Evolutionary conservation across 176 grass and related monocot species (phyloP).

Genomic region (Thalia dealbata): DNA sequence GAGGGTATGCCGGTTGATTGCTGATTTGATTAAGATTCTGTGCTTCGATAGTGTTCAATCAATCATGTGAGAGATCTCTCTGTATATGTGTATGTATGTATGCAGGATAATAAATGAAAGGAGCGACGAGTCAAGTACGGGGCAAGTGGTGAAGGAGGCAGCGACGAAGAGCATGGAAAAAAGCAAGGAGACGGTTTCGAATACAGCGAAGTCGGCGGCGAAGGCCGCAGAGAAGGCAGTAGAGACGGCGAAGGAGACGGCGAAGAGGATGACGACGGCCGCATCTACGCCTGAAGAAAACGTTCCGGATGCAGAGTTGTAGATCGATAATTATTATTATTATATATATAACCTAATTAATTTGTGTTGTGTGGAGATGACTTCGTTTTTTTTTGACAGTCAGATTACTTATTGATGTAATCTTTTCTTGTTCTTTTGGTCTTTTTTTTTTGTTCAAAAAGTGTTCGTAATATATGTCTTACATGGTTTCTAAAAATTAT

Average conservation of each 20-base stretch:
- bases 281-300: constrained; percentile 5
- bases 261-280: constrained; percentile 28
- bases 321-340: neutral
- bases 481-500: no score
- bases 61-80: neutral
- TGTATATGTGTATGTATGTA: neutral
- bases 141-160: constrained; percentile 22
- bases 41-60: neutral
- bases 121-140: neutral
- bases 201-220: constrained; percentile 34
- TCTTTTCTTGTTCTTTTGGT: no score
- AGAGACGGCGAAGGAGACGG: constrained; percentile 36
- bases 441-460: no score
- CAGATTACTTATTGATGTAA: no score
- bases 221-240: constrained; percentile 40
- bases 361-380: no score
- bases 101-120: neutral
- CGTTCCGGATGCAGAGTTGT: constrained; percentile 15
- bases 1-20: no score
- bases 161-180: constrained; percentile 40
- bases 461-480: no score
- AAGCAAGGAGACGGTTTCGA: constrained; percentile 45
- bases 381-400: no score
- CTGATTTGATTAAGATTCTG: no score
- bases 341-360: neutral